Base-by-base conservation (phyloP, 129 eudicot genomes). In the Saussurea involucrata region DNA sequence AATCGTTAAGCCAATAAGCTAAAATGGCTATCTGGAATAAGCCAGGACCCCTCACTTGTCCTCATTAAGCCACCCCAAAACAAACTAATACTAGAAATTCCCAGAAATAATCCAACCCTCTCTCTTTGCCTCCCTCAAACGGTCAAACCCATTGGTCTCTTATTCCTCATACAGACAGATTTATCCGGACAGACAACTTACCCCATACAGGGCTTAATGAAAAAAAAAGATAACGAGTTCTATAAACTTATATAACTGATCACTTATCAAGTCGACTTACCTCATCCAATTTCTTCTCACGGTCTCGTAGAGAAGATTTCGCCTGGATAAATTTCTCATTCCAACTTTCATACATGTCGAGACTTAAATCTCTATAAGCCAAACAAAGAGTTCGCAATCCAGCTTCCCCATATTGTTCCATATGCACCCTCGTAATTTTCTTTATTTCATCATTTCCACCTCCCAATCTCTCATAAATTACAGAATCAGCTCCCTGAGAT, bases 211-310 rank as follows among this genome's bases (percentile, higher is more conserved):
- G n/a, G n/a, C n/a, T n/a, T n/a, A n/a, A n/a, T n/a, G n/a, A n/a
- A n/a, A n/a, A n/a, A n/a, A n/a, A 46, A 46, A 46, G 58, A 46
- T 46, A 3, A 53, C 17, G 61, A 53, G 61, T n/a, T 53, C 53
- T 7, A 46, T 69, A 31, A 27, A 29, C 15, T 29, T 46, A 27
- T 20, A 76, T 66, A 66, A 44, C 67, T 20, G 31, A 31, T 29
- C 31, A 21, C 24, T 12, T 71, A 69, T 61, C 24, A 71, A 68
- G 27, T 68, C 77, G 24, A 68, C 46, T 27, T 25, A 94, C 98
- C 94, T 95, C 98, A 66, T 95, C 98, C 86, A 95, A 82, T 79
- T 91, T 95, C 88, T 83, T 95, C 85, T 95, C 98, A 77, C 98
- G 95, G 32, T 91, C 98, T 37, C 96, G 88, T 29, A 95, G 70